These are phyloP conservation scores for Paxillus ammoniavirescens DNA, from an alignment of 768 basidiomycete species.

Conservation along the genomic window DNA sequence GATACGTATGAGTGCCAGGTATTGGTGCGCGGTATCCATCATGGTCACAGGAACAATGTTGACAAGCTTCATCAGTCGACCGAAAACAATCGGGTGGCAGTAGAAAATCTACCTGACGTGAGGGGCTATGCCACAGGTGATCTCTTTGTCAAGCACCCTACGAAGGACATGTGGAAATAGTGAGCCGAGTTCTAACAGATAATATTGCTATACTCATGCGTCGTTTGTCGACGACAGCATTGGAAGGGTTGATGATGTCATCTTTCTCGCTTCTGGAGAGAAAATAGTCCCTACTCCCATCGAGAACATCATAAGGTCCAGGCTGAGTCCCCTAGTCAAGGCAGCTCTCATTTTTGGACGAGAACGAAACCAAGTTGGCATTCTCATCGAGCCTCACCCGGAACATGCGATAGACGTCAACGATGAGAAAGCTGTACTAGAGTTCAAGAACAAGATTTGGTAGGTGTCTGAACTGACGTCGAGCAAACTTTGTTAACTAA, in stretches of 20 bases:
- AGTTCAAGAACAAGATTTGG: conserved; percentile 21
- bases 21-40: conserved; percentile 32
- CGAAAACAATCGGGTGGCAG: not conserved
- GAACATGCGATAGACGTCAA: conserved; percentile 8
- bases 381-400: conserved; percentile 16
- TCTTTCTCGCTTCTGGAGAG: conserved; percentile 12
- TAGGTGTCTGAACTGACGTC: not conserved
- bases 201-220: too few relatives aligned
- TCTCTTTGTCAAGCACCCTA: conserved; percentile 38
- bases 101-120: conserved; percentile 2
- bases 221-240: not conserved
- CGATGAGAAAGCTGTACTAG: conserved; percentile 3
- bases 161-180: conserved; percentile 33
- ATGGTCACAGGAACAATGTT: too few relatives aligned
- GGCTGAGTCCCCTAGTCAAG: not conserved
- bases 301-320: conserved; percentile 5
- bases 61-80: not conserved
- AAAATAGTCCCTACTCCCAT: not conserved
- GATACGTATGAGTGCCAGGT: conserved; percentile 38
- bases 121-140: conserved; percentile 35
- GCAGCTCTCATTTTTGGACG: conserved; percentile 22
- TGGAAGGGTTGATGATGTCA: conserved; percentile 36
- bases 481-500: too few relatives aligned
- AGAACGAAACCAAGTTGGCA: conserved; percentile 16
- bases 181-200: not conserved